Evolutionary conservation across 23 red algal genomes (phyloP).

Genomic region (Pyropia yezoensis): DNA sequence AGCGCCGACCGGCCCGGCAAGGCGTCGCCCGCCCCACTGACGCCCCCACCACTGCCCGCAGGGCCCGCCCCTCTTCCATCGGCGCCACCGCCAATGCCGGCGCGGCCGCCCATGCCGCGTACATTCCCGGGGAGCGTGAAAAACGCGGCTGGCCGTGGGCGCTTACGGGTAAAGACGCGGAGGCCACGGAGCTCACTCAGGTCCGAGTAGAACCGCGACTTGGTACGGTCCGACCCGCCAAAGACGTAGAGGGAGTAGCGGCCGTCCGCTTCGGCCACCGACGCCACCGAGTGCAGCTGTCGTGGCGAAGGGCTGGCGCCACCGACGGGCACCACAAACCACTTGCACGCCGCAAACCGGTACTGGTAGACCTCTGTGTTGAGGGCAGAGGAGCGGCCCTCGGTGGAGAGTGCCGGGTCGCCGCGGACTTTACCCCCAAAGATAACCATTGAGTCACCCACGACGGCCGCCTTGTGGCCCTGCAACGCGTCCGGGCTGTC

Average conservation of each 20-base stretch:
- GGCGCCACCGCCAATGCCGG: too few relatives aligned
- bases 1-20: too few relatives aligned
- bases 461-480: slow-evolving; percentile 83
- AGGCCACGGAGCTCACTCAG: slow-evolving; percentile 60
- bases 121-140: neutral
- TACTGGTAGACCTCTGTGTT: slow-evolving; percentile 70
- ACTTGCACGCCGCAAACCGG: slow-evolving; percentile 62
- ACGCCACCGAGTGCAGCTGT: slow-evolving; percentile 60
- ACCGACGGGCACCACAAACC: slow-evolving; percentile 36
- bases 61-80: neutral
- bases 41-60: neutral
- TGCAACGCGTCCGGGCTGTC: slow-evolving; percentile 75
- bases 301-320: slow-evolving; percentile 40
- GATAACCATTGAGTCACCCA: slow-evolving; percentile 80
- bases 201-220: slow-evolving; percentile 77
- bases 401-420: neutral
- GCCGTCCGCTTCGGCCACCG: slow-evolving; percentile 18
- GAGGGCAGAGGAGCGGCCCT: slow-evolving; percentile 47
- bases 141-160: neutral
- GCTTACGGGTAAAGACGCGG: neutral
- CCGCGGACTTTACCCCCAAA: slow-evolving; percentile 91
- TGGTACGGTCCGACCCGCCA: slow-evolving; percentile 73
- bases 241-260: slow-evolving; percentile 57
- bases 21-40: neutral
- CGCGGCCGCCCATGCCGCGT: too few relatives aligned